Conservation (phyloP, 2,329 filamentous ascomycete species). For the Cytospora chrysosperma region DNA sequence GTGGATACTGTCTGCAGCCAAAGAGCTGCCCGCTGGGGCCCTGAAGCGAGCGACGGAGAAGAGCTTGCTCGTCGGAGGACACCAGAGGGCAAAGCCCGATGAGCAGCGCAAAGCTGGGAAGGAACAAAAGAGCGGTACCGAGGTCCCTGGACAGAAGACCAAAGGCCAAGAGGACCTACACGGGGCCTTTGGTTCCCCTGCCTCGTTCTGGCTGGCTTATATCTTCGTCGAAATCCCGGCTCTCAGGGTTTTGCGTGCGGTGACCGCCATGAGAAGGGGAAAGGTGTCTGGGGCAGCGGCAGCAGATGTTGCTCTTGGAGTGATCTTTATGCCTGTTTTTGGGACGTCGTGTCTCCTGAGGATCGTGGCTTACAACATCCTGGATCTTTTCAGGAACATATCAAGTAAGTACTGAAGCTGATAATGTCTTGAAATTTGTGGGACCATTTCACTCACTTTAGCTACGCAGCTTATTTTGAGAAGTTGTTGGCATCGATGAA, state of each 20-base stretch:
- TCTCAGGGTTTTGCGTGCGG: not conserved
- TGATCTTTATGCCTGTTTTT: not conserved
- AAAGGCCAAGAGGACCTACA: not conserved
- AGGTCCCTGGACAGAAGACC: not conserved
- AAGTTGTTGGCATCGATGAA: not conserved
- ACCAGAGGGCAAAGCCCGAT: not conserved
- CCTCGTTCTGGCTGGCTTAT: constrained; percentile 3
- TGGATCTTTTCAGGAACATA: not conserved
- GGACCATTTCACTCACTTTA: not conserved
- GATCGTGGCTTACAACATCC: not conserved
- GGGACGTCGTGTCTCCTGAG: not conserved
- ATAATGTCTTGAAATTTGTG: not conserved
- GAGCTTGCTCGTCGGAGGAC: not conserved
- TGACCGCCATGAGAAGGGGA: not conserved
- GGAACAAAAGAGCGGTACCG: no score
- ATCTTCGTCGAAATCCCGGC: constrained; percentile 8
- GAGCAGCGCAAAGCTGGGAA: not conserved
- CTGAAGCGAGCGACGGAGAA: not conserved
- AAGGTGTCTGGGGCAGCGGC: not conserved
- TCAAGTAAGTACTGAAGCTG: not conserved
- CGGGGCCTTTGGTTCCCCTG: not conserved
- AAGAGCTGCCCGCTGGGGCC: not conserved
- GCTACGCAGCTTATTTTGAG: not conserved
- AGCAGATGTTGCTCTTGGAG: not conserved
- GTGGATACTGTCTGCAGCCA: not conserved